phyloP scores from a whole-genome alignment of 768 basidiomycete genomes.

The Pulveroboletus sp. region DNA sequence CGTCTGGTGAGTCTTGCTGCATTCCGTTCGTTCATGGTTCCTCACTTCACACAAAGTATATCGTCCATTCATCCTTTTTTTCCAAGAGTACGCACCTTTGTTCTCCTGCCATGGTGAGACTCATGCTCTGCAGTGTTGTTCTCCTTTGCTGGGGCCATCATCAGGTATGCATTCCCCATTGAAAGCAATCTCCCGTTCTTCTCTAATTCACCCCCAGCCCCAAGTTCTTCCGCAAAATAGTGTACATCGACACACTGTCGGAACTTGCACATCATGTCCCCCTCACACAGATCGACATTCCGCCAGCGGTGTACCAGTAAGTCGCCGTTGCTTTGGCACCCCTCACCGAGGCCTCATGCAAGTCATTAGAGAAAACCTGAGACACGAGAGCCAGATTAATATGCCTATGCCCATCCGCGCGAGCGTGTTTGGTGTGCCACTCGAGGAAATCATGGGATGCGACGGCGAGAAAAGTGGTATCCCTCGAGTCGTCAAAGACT shows the following conservation, averaged over 20 bases:
- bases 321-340: constrained; percentile 26
- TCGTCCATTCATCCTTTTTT: constrained; percentile 85
- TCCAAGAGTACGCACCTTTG: constrained; percentile 62
- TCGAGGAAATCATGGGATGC: constrained; percentile 73
- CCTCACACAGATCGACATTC: constrained; percentile 83
- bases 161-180: constrained; percentile 49
- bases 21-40: background rate
- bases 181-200: background rate
- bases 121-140: constrained; percentile 63
- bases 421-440: too few relatives aligned
- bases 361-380: constrained; percentile 65
- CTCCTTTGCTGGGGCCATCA: constrained; percentile 81
- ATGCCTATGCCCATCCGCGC: constrained; percentile 26
- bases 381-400: constrained; percentile 63
- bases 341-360: background rate
- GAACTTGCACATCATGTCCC: constrained; percentile 74
- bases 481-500: constrained; percentile 77
- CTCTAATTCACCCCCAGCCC: constrained; percentile 46
- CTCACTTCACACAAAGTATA: constrained; percentile 49
- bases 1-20: constrained; percentile 51
- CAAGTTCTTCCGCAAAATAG: constrained; percentile 85
- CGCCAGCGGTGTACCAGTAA: constrained; percentile 78
- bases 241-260: constrained; percentile 72
- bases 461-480: constrained; percentile 78
- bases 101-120: constrained; percentile 3